Percentiles rank a stretch among this genome's conserved stretches.
Conservation (phyloP, 2,329 filamentous ascomycete species). For the Diplodia corticola region DNA sequence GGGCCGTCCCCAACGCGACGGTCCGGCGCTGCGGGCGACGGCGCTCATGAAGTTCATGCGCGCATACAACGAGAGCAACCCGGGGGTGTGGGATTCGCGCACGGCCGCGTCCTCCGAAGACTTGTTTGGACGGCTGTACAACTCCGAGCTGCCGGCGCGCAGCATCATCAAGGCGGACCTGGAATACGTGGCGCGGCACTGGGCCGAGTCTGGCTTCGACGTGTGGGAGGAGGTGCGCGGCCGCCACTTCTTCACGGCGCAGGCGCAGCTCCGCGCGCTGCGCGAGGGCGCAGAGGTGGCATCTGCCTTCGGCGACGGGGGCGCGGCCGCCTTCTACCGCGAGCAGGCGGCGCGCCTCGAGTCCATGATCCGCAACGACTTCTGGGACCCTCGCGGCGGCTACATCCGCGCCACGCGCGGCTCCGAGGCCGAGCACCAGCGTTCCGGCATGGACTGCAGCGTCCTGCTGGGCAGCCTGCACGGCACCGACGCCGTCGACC, state of each 20-base stretch:
- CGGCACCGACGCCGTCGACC: slow-evolving; percentile 36
- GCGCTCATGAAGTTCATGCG: slow-evolving; percentile 46
- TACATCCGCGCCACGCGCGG: slow-evolving; percentile 41
- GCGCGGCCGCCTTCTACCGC: slow-evolving; percentile 42
- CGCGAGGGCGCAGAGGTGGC: slow-evolving; percentile 39
- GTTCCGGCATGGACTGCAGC: slow-evolving; percentile 42
- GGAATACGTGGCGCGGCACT: slow-evolving; percentile 46
- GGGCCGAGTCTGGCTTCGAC: slow-evolving; percentile 46
- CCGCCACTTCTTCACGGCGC: slow-evolving; percentile 44
- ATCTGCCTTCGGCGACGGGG: slow-evolving; percentile 36
- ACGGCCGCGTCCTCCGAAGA: slow-evolving; percentile 61
- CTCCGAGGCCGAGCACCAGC: slow-evolving; percentile 41
- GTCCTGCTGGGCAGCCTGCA: slow-evolving; percentile 43
- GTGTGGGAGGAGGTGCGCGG: slow-evolving; percentile 50
- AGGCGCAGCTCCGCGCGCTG: slow-evolving; percentile 41
- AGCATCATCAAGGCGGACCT: slow-evolving; percentile 48
- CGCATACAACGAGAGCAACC: slow-evolving; percentile 44
- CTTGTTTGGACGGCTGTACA: slow-evolving; percentile 41
- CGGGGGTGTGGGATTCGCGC: slow-evolving; percentile 43
- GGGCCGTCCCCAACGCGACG: slow-evolving; percentile 48
- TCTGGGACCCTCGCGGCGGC: slow-evolving; percentile 41
- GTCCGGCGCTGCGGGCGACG: slow-evolving; percentile 45
- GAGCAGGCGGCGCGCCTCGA: slow-evolving; percentile 40
- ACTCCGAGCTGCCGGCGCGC: slow-evolving; percentile 37
- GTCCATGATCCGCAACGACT: slow-evolving; percentile 34